Percentiles rank a stretch among this genome's conserved stretches.
phyloP scores from a whole-genome alignment of 257 asterid species.

The Datura wrightii region DNA sequence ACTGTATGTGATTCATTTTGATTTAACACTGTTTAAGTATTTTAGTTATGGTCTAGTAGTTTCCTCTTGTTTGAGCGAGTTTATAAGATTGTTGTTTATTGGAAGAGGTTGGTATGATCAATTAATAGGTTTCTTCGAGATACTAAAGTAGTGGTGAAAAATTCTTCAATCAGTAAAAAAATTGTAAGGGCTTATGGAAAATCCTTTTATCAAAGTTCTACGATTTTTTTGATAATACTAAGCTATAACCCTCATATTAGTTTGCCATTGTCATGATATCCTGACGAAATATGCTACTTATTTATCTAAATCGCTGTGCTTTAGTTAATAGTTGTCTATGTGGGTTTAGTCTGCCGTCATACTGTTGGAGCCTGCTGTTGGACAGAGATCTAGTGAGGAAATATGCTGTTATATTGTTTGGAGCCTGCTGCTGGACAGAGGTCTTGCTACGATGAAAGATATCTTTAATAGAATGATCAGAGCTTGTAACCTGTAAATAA shows the following conservation, averaged over 20 bases:
- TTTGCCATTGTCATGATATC: background rate
- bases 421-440: too few relatives aligned
- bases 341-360: background rate
- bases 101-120: background rate
- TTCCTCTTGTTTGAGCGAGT: background rate
- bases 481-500: too few relatives aligned
- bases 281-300: background rate
- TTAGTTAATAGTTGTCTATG: background rate
- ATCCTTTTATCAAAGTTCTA: background rate
- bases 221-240: background rate
- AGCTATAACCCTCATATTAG: background rate
- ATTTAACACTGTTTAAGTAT: background rate
- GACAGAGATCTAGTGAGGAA: background rate
- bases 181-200: background rate
- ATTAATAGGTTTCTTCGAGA: constrained; percentile 20
- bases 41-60: background rate
- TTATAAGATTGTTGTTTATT: background rate
- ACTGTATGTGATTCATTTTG: constrained; percentile 57
- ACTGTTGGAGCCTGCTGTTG: background rate
- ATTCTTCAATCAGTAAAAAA: constrained; percentile 13
- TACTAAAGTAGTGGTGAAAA: background rate
- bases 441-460: too few relatives aligned
- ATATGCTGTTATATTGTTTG: too few relatives aligned
- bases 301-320: background rate
- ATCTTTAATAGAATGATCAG: too few relatives aligned